phyloP scores from a whole-genome alignment of 495 filamentous ascomycete species.

The Talaromyces liani region DNA sequence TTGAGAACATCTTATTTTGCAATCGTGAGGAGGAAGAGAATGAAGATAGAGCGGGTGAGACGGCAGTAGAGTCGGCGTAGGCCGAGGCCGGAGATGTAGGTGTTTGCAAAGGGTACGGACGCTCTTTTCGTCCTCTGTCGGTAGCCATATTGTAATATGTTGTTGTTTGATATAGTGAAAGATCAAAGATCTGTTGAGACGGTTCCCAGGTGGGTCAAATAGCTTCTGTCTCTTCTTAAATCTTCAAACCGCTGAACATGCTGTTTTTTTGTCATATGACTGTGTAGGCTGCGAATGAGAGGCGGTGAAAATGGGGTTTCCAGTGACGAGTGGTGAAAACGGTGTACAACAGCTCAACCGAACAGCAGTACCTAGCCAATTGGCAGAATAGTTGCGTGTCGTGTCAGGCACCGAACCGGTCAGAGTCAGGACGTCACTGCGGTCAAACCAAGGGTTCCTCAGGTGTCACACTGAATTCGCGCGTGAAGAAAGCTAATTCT shows the following conservation, averaged over 20 bases:
- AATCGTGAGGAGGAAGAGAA: constrained; percentile 24
- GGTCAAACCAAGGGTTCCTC: constrained; percentile 6
- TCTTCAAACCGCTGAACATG: neutral
- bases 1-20: constrained; percentile 35
- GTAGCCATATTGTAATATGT: neutral
- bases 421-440: neutral
- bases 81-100: neutral
- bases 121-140: neutral
- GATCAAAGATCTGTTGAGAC: neutral
- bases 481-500: neutral
- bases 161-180: neutral
- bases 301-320: neutral
- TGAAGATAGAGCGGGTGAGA: constrained; percentile 32
- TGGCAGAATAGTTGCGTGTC: neutral
- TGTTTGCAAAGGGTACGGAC: neutral
- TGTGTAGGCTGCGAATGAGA: neutral
- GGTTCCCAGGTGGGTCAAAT: neutral
- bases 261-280: neutral
- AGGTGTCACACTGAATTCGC: constrained; percentile 1
- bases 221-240: neutral
- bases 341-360: neutral
- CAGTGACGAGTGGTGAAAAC: neutral
- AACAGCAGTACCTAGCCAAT: neutral
- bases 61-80: constrained; percentile 27
- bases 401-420: constrained; percentile 7